Evolutionary conservation across 192 early-diverging fungal species (phyloP).

Genomic region (Coemansia sp.): DNA sequence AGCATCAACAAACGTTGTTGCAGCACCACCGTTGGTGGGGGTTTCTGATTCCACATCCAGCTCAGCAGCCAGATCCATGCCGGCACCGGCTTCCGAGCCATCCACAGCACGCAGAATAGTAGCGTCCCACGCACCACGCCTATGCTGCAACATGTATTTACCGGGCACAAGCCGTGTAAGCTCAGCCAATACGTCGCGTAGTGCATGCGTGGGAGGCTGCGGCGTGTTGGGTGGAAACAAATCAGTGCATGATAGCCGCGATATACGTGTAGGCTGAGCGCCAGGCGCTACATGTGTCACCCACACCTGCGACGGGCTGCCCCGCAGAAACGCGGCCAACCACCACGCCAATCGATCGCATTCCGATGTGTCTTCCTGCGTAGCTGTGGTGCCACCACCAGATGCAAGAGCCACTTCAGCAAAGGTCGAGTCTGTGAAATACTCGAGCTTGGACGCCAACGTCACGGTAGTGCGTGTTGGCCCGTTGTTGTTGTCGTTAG

Average conservation of each 20-base stretch:
- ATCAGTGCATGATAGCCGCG: slow-evolving; percentile 20
- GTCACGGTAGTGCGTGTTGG: slow-evolving; percentile 23
- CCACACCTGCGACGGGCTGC: slow-evolving; percentile 48
- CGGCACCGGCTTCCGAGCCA: slow-evolving; percentile 1
- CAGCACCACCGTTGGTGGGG: not conserved
- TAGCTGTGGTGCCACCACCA: not conserved
- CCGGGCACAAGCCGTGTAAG: slow-evolving; percentile 20
- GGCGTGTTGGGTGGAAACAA: slow-evolving; percentile 13
- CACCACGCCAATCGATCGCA: slow-evolving; percentile 50
- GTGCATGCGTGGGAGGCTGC: slow-evolving; percentile 41
- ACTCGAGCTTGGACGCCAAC: slow-evolving; percentile 37
- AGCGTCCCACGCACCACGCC: slow-evolving; percentile 46
- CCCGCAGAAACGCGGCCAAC: slow-evolving; percentile 39
- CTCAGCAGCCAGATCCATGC: slow-evolving; percentile 28
- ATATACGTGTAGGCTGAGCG: slow-evolving; percentile 2
- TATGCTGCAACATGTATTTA: slow-evolving; percentile 42
- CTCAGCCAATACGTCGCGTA: slow-evolving; percentile 28
- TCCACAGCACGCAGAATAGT: slow-evolving; percentile 44
- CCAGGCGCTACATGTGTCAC: slow-evolving; percentile 32
- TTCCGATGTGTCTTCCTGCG: slow-evolving; percentile 25
- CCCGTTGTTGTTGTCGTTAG: not conserved
- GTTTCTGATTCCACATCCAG: slow-evolving; percentile 8
- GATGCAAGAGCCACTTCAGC: slow-evolving; percentile 18
- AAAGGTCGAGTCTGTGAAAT: slow-evolving; percentile 7
- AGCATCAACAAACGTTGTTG: slow-evolving; percentile 21